A percentile compares a stretch with the other conserved stretches of the same genome.
phyloP scores from a whole-genome alignment of 2,329 filamentous ascomycete genomes.

The Alternaria atra region DNA sequence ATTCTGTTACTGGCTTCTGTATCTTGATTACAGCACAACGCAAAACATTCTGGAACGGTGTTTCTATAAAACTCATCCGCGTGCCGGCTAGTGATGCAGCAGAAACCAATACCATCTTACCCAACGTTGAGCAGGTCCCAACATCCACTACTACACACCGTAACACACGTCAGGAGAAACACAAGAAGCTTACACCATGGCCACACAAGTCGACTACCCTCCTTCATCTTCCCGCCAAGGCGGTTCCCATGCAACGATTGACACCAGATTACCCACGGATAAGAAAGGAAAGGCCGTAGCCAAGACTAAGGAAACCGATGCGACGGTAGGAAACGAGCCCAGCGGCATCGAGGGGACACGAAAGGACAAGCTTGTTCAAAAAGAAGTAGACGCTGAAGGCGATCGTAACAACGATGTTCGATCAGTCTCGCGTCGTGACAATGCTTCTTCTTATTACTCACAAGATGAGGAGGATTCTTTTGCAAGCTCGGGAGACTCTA shows the following conservation, averaged over 20 bases:
- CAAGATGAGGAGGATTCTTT: neutral
- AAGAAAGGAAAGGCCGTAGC: neutral
- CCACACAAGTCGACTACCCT: neutral
- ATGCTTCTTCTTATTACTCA: neutral
- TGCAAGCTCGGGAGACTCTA: neutral
- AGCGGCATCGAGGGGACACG: neutral
- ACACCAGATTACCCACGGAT: neutral
- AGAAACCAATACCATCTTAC: neutral
- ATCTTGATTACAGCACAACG: neutral
- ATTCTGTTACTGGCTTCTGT: neutral
- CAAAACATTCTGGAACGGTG: neutral
- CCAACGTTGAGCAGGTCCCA: neutral
- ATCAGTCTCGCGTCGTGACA: too few relatives aligned
- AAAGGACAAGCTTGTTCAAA: neutral
- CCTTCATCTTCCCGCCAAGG: neutral
- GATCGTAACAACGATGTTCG: neutral
- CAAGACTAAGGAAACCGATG: neutral
- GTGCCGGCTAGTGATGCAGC: neutral
- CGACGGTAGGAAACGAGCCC: neutral
- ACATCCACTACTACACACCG: neutral
- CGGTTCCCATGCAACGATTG: neutral
- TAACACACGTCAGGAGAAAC: neutral
- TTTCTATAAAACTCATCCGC: neutral
- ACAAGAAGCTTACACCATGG: neutral
- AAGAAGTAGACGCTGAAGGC: neutral